Evolutionary conservation across 208 protist species (phyloP), one percentile per base, ranked within the genome.

Genomic region (Eutreptiella sp.): DNA sequence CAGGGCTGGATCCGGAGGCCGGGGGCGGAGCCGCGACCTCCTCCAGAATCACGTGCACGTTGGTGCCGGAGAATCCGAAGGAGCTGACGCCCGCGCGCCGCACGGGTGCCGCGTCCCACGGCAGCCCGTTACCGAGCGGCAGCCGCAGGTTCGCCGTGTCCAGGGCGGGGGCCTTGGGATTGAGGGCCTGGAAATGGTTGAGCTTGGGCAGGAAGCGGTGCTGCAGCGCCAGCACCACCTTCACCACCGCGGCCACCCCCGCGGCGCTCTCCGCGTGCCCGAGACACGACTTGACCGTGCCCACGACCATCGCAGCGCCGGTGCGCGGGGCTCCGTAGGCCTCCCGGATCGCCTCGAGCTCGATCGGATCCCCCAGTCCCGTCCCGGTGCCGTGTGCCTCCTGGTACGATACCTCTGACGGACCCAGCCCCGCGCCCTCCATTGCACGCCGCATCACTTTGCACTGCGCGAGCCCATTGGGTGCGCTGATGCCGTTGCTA

Each of bases 311-410:
- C 36, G 50, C 68, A 27, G 24, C 24, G 4, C 0, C 3, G n/a
- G n/a, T n/a, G n/a, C n/a, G n/a, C n/a, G n/a, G n/a, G n/a, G n/a
- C n/a, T 11, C 50, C 50, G 3, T 53, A 26, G 5, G 55, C 46
- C 16, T 42, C 21, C 5, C 63, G 21, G 16, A 73, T 26, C 11
- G 70, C 60, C 24, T 16, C 1, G 19, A 59, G 26, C 42, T 81
- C 75, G 27, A 81, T 78, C 1, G 77, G 73, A 33, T 81, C 75
- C 26, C 75, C 75, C n/a, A 72, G 27, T 0, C 21, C 1, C 2
- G 75, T 81, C 14, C 75, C 77, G 9, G 75, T 81, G 9, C 76
- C 75, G 41, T 81, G 75, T 9, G 38, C 45, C 33, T 81, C 75
- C 2, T 83, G 23, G 66, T 72, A 81, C 3, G 26, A 1, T 34